Evolutionary conservation across 2,329 filamentous ascomycete genomes (phyloP).

Genomic region (Tolypocladium guangdongense): DNA sequence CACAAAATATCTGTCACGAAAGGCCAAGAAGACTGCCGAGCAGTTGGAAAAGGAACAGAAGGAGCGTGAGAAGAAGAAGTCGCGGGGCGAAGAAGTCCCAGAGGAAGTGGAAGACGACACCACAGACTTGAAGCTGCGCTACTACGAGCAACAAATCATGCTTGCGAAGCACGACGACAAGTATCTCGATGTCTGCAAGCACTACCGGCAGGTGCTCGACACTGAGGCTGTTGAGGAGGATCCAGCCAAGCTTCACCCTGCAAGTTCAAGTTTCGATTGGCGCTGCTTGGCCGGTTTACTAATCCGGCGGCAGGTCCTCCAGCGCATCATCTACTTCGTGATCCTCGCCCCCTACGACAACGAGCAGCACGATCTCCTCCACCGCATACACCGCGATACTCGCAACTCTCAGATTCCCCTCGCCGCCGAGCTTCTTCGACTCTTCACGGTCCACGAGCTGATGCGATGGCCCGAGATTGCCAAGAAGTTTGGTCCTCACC

Average conservation of each 20-base stretch:
- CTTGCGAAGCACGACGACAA: slow-evolving; percentile 95
- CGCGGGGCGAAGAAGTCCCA: slow-evolving; percentile 66
- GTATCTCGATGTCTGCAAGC: slow-evolving; percentile 95
- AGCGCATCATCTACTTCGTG: slow-evolving; percentile 95
- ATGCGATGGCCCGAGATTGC: slow-evolving; percentile 98
- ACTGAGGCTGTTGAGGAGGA: slow-evolving; percentile 93
- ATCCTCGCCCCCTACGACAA: slow-evolving; percentile 96
- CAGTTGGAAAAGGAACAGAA: slow-evolving; percentile 86
- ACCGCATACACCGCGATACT: slow-evolving; percentile 78
- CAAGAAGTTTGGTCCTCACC: slow-evolving; percentile 76
- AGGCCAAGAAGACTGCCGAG: slow-evolving; percentile 81
- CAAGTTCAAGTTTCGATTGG: slow-evolving; percentile 32
- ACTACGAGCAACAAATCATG: slow-evolving; percentile 95
- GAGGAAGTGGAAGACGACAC: slow-evolving; percentile 77
- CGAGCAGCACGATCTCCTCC: slow-evolving; percentile 93
- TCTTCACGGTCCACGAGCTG: slow-evolving; percentile 90
- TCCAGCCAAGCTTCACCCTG: slow-evolving; percentile 70
- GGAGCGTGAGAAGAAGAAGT: slow-evolving; percentile 76
- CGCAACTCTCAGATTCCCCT: slow-evolving; percentile 68
- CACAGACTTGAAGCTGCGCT: slow-evolving; percentile 88
- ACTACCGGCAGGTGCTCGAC: slow-evolving; percentile 93
- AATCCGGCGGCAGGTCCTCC: slow-evolving; percentile 53
- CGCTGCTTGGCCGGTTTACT: background rate
- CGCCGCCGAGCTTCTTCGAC: slow-evolving; percentile 79
- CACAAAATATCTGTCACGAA: slow-evolving; percentile 81